Percentiles rank a stretch among this genome's conserved stretches.
Evolutionary conservation across 2,329 filamentous ascomycete species (phyloP).

Genomic region (Nannizzia gypsea): DNA sequence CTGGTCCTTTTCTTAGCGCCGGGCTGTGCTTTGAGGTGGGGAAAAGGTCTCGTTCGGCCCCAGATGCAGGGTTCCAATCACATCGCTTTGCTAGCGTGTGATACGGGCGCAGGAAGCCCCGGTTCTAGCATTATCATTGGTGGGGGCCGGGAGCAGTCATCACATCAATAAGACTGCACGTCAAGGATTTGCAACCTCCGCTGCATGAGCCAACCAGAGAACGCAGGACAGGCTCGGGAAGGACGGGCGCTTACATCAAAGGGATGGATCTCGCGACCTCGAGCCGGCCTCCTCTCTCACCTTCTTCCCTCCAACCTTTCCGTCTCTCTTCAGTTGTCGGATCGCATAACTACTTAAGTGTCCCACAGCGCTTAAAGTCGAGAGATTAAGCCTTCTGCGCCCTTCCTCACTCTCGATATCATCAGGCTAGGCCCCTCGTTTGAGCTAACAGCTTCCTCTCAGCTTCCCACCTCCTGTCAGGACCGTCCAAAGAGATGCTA

Average conservation of each 20-base stretch:
- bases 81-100: constrained; percentile 5
- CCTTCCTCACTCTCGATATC: neutral
- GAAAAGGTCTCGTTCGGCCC: constrained; percentile 1
- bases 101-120: constrained; percentile 5
- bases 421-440: neutral
- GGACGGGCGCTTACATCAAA: constrained; percentile 5
- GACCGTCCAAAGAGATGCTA: neutral
- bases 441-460: neutral
- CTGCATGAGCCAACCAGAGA: neutral
- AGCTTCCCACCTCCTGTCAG: neutral
- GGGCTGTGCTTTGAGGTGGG: neutral
- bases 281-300: neutral
- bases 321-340: neutral
- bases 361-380: neutral
- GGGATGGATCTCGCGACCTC: neutral
- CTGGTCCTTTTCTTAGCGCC: neutral
- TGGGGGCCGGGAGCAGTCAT: neutral
- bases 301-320: neutral
- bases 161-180: constrained; percentile 1
- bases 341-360: neutral
- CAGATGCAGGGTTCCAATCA: constrained; percentile 1
- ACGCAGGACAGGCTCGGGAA: neutral
- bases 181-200: neutral
- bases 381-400: neutral
- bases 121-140: constrained; percentile 1